Percentiles rank a stretch among this genome's conserved stretches.
phyloP scores from a whole-genome alignment of 495 filamentous ascomycete genomes.

The Sabuloglossum arenarium region DNA sequence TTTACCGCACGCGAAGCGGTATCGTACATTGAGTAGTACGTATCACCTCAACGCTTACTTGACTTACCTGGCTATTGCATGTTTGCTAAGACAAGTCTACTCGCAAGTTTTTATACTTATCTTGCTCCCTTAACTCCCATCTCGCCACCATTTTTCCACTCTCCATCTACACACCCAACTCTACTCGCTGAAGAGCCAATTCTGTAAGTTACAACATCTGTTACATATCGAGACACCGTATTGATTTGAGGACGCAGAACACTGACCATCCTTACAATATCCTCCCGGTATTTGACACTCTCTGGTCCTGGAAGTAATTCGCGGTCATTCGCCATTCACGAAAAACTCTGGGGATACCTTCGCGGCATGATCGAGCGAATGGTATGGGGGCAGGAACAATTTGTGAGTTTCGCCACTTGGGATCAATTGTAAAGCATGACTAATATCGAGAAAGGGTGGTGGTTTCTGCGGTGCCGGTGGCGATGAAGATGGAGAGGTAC shows the following conservation, averaged over 20 bases:
- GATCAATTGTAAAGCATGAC: neutral
- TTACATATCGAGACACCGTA: neutral
- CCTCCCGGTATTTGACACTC: slow-evolving; percentile 65
- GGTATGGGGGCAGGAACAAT: slow-evolving; percentile 90
- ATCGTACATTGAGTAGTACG: slow-evolving; percentile 78
- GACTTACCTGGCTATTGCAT: neutral
- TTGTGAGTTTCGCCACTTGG: slow-evolving; percentile 23
- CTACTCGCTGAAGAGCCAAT: slow-evolving; percentile 82
- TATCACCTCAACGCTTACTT: neutral
- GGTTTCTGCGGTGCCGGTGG: slow-evolving; percentile 64
- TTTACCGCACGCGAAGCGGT: slow-evolving; percentile 86
- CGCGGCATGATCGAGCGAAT: slow-evolving; percentile 85
- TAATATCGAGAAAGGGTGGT: slow-evolving; percentile 17
- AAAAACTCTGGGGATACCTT: slow-evolving; percentile 87
- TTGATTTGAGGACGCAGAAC: slow-evolving; percentile 11
- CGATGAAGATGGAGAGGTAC: slow-evolving; percentile 27
- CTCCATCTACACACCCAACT: slow-evolving; percentile 47
- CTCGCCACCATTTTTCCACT: slow-evolving; percentile 61
- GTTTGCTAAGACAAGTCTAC: slow-evolving; percentile 7
- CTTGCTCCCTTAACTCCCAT: slow-evolving; percentile 84
- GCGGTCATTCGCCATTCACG: slow-evolving; percentile 78
- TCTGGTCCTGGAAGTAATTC: slow-evolving; percentile 63
- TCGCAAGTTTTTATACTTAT: slow-evolving; percentile 60
- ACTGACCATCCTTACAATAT: slow-evolving; percentile 74
- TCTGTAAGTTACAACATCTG: slow-evolving; percentile 21